Percentiles rank a stretch among this genome's conserved stretches.
Evolutionary conservation across 148 eudicot species (phyloP).

Genomic region (Amaranthus palmeri): DNA sequence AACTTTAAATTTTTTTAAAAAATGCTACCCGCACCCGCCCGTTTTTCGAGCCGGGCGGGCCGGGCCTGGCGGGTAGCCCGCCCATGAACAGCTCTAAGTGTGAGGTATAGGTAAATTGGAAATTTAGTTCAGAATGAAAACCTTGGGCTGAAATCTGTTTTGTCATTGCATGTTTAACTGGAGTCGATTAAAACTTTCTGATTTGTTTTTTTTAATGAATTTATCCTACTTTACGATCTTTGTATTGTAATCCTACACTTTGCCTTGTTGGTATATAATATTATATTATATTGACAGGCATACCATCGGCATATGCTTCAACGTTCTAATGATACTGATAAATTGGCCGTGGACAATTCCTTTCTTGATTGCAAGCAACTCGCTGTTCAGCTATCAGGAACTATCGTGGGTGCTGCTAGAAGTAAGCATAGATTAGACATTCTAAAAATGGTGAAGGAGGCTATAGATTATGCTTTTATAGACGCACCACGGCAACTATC

Average conservation of each 20-base stretch:
- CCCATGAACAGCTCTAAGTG: too few species aligned
- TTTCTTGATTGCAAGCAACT: constrained; percentile 78
- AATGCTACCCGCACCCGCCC: too few species aligned
- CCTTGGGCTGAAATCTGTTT: background rate
- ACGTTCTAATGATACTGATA: constrained; percentile 37
- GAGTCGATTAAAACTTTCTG: background rate
- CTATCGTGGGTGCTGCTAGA: constrained; percentile 67
- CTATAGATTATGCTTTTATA: constrained; percentile 68
- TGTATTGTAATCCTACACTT: background rate
- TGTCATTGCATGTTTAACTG: background rate
- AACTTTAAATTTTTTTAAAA: too few species aligned
- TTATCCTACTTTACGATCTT: background rate
- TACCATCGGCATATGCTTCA: constrained; percentile 49
- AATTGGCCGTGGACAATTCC: constrained; percentile 39
- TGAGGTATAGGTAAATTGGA: background rate
- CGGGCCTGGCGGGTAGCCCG: too few species aligned
- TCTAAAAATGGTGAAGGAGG: constrained; percentile 69
- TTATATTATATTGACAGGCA: constrained; percentile 48
- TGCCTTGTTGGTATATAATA: background rate
- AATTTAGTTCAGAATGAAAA: background rate
- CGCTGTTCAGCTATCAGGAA: constrained; percentile 66
- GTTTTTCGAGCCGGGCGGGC: too few species aligned
- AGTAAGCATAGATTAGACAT: constrained; percentile 70
- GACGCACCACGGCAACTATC: constrained; percentile 62
- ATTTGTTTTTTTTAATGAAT: background rate